Evolutionary conservation across 2,329 filamentous ascomycete species (phyloP).

Genomic region (Colletotrichum orchidophilum): DNA sequence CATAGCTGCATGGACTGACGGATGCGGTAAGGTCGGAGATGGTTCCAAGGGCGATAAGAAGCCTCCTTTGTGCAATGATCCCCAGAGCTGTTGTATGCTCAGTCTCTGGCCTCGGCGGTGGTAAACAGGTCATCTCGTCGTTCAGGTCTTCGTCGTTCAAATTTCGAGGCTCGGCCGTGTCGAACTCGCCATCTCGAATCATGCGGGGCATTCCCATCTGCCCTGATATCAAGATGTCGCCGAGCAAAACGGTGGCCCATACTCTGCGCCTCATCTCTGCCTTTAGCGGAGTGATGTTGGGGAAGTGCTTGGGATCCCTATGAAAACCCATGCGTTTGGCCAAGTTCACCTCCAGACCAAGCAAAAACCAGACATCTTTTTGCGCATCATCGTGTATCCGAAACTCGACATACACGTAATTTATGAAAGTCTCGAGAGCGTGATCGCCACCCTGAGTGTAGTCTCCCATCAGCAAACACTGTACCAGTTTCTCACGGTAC

Average conservation of each 20-base stretch:
- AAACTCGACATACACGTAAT: conserved; percentile 30
- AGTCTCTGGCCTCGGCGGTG: conserved; percentile 45
- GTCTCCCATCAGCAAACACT: conserved; percentile 43
- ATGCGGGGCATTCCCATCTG: conserved; percentile 57
- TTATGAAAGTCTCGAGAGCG: conserved; percentile 21
- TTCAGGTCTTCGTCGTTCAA: conserved; percentile 55
- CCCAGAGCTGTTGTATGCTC: conserved; percentile 41
- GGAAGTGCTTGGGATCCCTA: conserved; percentile 53
- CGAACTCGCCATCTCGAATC: conserved; percentile 49
- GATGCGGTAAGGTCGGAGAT: conserved; percentile 36
- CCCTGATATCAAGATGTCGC: conserved; percentile 53
- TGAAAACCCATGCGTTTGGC: conserved; percentile 54
- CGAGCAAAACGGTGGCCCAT: conserved; percentile 51
- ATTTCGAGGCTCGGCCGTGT: conserved; percentile 54
- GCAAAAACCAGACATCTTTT: conserved; percentile 39
- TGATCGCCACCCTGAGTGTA: conserved; percentile 39
- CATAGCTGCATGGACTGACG: conserved; percentile 30
- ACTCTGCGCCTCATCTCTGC: conserved; percentile 56
- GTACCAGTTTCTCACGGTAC: conserved; percentile 39
- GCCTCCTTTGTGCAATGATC: conserved; percentile 34
- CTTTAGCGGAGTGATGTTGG: conserved; percentile 48
- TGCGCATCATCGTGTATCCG: conserved; percentile 7
- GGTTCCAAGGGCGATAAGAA: conserved; percentile 37
- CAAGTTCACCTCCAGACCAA: conserved; percentile 45
- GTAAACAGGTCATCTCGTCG: conserved; percentile 43